Conservation (phyloP, 177 flowering plant genomes). For the Vitis hybrid region DNA sequence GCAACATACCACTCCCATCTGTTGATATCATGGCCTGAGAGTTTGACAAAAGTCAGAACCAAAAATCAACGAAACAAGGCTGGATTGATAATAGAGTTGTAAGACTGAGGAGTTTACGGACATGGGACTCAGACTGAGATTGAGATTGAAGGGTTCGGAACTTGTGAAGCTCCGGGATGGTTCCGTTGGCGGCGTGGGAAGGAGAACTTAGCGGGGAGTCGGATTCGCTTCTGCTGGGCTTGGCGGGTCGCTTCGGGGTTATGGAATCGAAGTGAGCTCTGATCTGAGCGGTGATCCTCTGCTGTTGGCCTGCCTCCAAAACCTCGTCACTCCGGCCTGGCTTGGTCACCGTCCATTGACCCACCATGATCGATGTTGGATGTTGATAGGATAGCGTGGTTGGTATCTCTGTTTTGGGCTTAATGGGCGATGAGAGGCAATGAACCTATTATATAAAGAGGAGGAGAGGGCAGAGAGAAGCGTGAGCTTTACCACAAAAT, state of each 20-base stretch:
- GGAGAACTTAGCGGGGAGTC: too few species aligned
- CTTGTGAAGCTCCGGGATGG: conserved; percentile 17
- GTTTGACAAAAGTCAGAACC: too few species aligned
- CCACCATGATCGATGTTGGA: conserved; percentile 17
- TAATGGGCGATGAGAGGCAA: too few species aligned
- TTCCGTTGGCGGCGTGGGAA: background rate
- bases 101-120: too few species aligned
- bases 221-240: conserved; percentile 43
- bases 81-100: too few species aligned
- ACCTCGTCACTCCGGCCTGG: conserved; percentile 84
- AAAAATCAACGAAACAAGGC: too few species aligned
- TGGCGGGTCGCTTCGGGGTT: conserved; percentile 66
- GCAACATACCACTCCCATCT: conserved; percentile 11
- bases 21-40: conserved; percentile 4
- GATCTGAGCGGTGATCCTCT: conserved; percentile 40
- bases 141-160: conserved; percentile 45
- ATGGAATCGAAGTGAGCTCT: conserved; percentile 53
- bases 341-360: conserved; percentile 32
- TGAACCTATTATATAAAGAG: too few species aligned
- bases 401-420: too few species aligned
- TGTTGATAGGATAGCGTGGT: too few species aligned
- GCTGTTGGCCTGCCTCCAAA: conserved; percentile 45
- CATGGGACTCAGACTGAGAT: conserved; percentile 20
- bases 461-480: too few species aligned
- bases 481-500: too few species aligned